These are phyloP conservation scores for Capronia epimyces DNA, from an alignment of 2,329 filamentous ascomycete species.

Conservation along the genomic window DNA sequence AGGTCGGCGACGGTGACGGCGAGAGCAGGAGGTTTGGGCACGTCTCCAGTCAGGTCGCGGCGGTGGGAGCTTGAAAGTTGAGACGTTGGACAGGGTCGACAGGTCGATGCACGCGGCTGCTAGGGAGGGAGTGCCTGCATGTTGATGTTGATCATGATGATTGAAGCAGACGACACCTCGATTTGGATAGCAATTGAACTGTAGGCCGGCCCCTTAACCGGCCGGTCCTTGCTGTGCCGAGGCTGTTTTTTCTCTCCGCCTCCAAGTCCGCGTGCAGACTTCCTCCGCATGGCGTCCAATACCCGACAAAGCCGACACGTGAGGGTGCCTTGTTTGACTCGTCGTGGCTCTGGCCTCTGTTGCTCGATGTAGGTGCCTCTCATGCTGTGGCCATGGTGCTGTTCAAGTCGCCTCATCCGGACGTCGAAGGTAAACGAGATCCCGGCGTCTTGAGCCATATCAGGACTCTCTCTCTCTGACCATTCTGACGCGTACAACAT, in stretches of 20 bases:
- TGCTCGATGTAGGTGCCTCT: no score
- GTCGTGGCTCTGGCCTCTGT: no score
- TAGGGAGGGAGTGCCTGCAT: no score
- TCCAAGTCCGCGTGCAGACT: no score
- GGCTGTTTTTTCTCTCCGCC: background rate
- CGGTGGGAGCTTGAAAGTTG: constrained; percentile 16
- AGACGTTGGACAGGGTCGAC: background rate
- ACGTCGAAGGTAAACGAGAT: constrained; percentile 21
- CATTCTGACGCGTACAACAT: background rate
- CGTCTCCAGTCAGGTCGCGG: constrained; percentile 6
- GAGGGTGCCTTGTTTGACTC: background rate
- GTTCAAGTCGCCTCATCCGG: constrained; percentile 25
- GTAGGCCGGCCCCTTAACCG: no score
- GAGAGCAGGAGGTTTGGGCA: constrained; percentile 2
- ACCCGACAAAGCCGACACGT: background rate
- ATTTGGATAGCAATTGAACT: no score
- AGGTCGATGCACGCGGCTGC: no score
- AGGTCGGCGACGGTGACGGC: constrained; percentile 6
- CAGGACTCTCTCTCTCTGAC: no score
- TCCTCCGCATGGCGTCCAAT: no score
- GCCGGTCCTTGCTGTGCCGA: background rate
- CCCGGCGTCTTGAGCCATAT: no score
- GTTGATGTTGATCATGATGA: no score
- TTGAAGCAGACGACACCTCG: no score
- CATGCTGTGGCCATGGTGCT: constrained; percentile 17